phyloP scores from a whole-genome alignment of 192 early-diverging fungal species.

The Funneliformis mosseae region DNA sequence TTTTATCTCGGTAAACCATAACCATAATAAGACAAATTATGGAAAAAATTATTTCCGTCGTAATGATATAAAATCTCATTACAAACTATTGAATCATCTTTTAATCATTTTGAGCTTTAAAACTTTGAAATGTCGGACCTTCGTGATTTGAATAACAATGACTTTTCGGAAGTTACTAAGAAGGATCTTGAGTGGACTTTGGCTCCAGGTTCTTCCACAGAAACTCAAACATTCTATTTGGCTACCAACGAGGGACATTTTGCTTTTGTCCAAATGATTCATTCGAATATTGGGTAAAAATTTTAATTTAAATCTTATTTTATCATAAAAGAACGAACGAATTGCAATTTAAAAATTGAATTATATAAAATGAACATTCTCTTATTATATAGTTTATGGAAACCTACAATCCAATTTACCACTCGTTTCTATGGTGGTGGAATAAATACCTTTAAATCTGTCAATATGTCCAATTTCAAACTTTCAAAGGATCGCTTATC shows the following conservation, averaged over 20 bases:
- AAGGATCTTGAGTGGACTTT: slow-evolving; percentile 72
- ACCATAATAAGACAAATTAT: neutral
- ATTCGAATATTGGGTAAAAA: slow-evolving; percentile 81
- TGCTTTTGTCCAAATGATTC: slow-evolving; percentile 89
- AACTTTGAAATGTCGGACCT: neutral
- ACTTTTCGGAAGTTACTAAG: slow-evolving; percentile 51
- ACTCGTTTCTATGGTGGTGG: slow-evolving; percentile 73
- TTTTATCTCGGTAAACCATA: no score
- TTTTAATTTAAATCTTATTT: neutral
- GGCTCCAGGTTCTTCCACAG: slow-evolving; percentile 76
- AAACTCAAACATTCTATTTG: slow-evolving; percentile 88
- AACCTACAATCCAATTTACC: slow-evolving; percentile 74
- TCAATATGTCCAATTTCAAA: slow-evolving; percentile 72
- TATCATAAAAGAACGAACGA: neutral
- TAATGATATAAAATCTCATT: neutral
- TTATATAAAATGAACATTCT: neutral
- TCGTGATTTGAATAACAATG: slow-evolving; percentile 36
- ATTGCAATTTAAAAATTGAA: neutral
- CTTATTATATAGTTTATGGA: slow-evolving; percentile 35
- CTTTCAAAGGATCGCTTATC: slow-evolving; percentile 74
- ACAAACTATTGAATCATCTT: no score
- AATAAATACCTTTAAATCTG: slow-evolving; percentile 73
- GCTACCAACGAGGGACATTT: slow-evolving; percentile 71
- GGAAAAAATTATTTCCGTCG: neutral
- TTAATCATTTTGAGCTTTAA: neutral